A percentile compares a stretch with the other conserved stretches of the same genome.
These are phyloP conservation scores for Backusella mclennaniae DNA, from an alignment of 192 early-diverging fungal genomes.

Conservation along the genomic window DNA sequence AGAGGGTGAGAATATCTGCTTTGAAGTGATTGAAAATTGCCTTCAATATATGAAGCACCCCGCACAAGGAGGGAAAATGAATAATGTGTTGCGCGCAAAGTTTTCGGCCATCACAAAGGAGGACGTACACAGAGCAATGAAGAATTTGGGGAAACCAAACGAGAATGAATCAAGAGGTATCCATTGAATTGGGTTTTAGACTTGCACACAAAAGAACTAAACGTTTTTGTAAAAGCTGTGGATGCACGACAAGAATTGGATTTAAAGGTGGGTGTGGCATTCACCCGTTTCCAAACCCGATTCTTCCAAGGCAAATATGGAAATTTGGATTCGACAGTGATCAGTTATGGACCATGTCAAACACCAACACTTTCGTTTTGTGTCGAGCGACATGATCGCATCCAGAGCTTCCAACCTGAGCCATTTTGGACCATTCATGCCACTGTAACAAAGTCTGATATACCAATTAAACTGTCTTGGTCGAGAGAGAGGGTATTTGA, in stretches of 20 bases:
- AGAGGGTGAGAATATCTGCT: conserved; percentile 56
- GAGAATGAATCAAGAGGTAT: conserved; percentile 48
- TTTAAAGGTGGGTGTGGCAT: conserved; percentile 47
- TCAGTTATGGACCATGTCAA: conserved; percentile 52
- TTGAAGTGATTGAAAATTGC: conserved; percentile 46
- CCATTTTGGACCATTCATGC: conserved; percentile 43
- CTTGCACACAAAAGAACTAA: background rate
- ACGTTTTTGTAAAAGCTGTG: conserved; percentile 32
- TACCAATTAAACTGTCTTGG: conserved; percentile 26
- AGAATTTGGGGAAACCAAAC: conserved; percentile 48
- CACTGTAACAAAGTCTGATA: conserved; percentile 20
- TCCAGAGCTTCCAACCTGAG: conserved; percentile 50
- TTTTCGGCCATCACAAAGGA: conserved; percentile 42
- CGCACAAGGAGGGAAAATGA: conserved; percentile 21
- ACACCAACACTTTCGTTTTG: conserved; percentile 54
- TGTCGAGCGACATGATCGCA: conserved; percentile 54
- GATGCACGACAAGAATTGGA: conserved; percentile 54
- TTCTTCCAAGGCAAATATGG: conserved; percentile 60
- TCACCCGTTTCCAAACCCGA: conserved; percentile 46
- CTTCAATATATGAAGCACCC: conserved; percentile 34
- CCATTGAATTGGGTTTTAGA: too few species aligned
- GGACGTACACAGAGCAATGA: conserved; percentile 46
- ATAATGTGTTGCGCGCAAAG: conserved; percentile 30
- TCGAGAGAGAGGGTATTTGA: conserved; percentile 37
- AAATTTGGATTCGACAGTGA: conserved; percentile 45